phyloP scores from a whole-genome alignment of 495 filamentous ascomycete genomes.

The Trichocladium antarcticum region DNA sequence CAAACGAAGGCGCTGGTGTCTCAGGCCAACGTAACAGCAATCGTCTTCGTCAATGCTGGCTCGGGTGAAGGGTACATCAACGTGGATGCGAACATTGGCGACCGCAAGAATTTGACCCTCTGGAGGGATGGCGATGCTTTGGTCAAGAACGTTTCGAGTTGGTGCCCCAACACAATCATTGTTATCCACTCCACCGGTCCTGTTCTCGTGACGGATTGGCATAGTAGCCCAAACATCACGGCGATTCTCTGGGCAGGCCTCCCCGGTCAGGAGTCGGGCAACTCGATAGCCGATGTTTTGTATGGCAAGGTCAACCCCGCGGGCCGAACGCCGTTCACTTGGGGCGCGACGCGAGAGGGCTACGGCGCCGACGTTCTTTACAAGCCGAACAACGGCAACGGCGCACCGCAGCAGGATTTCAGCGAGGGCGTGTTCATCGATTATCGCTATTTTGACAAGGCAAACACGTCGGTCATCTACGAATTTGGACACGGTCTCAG shows the following conservation, averaged over 20 bases:
- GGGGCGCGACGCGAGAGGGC: slow-evolving; percentile 58
- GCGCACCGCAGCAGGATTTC: slow-evolving; percentile 69
- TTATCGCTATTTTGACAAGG: slow-evolving; percentile 81
- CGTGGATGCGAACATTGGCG: slow-evolving; percentile 76
- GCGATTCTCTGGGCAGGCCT: slow-evolving; percentile 90
- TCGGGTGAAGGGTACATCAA: slow-evolving; percentile 78
- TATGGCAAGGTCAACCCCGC: slow-evolving; percentile 82
- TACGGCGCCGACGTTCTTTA: slow-evolving; percentile 72
- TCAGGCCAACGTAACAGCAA: slow-evolving; percentile 54
- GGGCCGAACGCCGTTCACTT: slow-evolving; percentile 80
- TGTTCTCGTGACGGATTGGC: slow-evolving; percentile 66
- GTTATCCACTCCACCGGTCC: slow-evolving; percentile 80
- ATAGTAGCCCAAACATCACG: slow-evolving; percentile 80
- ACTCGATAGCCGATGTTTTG: slow-evolving; percentile 80
- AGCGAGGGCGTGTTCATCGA: slow-evolving; percentile 86
- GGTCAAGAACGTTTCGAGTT: slow-evolving; percentile 60
- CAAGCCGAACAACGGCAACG: slow-evolving; percentile 56
- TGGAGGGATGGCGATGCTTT: slow-evolving; percentile 75
- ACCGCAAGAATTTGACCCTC: slow-evolving; percentile 85
- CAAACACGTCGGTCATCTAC: slow-evolving; percentile 62
- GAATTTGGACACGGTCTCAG: slow-evolving; percentile 87
- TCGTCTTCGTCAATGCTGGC: slow-evolving; percentile 86
- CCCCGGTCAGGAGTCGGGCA: slow-evolving; percentile 85
- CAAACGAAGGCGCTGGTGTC: slow-evolving; percentile 49
- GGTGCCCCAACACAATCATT: slow-evolving; percentile 86